A percentile compares a stretch with the other conserved stretches of the same genome.
phyloP scores from a whole-genome alignment of 2,329 filamentous ascomycete species.

The Diaporthe sp. region DNA sequence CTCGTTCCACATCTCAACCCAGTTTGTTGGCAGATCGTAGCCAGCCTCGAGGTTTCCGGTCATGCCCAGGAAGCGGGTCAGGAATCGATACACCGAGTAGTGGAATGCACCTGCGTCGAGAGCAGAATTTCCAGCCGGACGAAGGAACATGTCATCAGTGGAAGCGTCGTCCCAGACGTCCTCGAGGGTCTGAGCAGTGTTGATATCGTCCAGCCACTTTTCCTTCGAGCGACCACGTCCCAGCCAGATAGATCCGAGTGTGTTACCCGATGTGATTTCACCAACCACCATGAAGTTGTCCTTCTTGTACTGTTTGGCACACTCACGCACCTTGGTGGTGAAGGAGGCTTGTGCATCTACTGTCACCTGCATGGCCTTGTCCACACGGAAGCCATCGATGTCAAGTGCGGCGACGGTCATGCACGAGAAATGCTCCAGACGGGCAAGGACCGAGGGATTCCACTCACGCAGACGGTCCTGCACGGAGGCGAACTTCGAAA shows the following conservation, averaged over 20 bases:
- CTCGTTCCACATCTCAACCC: constrained; percentile 66
- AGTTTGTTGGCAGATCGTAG: constrained; percentile 48
- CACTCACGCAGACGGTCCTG: constrained; percentile 76
- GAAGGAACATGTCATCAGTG: constrained; percentile 57
- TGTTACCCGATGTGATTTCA: constrained; percentile 73
- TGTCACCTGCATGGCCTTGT: constrained; percentile 72
- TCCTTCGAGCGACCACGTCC: constrained; percentile 67
- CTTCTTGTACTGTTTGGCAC: constrained; percentile 67
- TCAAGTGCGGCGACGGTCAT: constrained; percentile 71
- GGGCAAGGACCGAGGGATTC: constrained; percentile 67
- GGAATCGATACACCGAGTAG: constrained; percentile 48
- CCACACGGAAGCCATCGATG: constrained; percentile 74
- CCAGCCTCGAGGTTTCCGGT: constrained; percentile 49
- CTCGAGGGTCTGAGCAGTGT: constrained; percentile 38
- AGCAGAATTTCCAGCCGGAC: constrained; percentile 65
- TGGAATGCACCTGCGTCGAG: constrained; percentile 60
- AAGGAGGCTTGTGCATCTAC: constrained; percentile 71
- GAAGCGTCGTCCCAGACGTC: constrained; percentile 38
- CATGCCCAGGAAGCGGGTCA: constrained; percentile 49
- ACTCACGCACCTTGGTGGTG: constrained; percentile 66
- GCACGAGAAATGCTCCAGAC: constrained; percentile 71
- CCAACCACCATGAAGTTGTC: constrained; percentile 74
- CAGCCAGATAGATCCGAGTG: constrained; percentile 70
- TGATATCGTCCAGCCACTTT: constrained; percentile 38
- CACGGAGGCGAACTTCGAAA: constrained; percentile 74